A percentile compares a stretch with the other conserved stretches of the same genome.
These are phyloP conservation scores for Sideroxylon spinosum DNA, from an alignment of 179 eudicot species.

Conservation along the genomic window DNA sequence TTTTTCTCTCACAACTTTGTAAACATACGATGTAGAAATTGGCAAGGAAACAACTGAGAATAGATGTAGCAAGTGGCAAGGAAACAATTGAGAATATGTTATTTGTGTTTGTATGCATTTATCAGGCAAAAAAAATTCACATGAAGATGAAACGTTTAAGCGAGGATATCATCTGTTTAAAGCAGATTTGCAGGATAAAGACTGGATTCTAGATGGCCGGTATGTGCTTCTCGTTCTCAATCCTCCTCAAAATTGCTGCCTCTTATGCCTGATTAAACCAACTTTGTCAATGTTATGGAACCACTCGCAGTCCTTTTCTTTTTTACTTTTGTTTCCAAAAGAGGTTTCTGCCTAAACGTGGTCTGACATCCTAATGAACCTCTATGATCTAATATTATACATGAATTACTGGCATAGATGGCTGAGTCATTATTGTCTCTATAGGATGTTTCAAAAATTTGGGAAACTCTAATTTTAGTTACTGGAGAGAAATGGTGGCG, in stretches of 20 bases:
- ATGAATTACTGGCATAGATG: neutral
- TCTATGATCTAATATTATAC: neutral
- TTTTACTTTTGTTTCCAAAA: neutral
- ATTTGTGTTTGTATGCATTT: neutral
- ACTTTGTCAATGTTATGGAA: neutral
- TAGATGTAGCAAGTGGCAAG: neutral
- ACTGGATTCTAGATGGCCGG: slow-evolving; percentile 4
- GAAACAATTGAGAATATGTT: neutral
- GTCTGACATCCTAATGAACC: neutral
- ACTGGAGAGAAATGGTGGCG: neutral
- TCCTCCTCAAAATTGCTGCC: neutral
- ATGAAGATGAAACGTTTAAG: neutral
- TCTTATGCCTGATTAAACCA: neutral
- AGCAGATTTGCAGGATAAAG: slow-evolving; percentile 1
- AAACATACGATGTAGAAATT: neutral
- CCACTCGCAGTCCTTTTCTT: neutral
- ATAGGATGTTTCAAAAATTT: neutral
- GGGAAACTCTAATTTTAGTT: neutral
- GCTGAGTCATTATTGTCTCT: neutral
- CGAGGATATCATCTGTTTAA: neutral
- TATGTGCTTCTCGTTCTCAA: neutral
- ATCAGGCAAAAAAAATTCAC: neutral
- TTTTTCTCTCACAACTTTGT: neutral
- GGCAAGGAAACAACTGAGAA: neutral
- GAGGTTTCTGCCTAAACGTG: neutral